These are phyloP conservation scores for Graphiopsis chlorocephala DNA, from an alignment of 2,329 filamentous ascomycete genomes.

Conservation along the genomic window DNA sequence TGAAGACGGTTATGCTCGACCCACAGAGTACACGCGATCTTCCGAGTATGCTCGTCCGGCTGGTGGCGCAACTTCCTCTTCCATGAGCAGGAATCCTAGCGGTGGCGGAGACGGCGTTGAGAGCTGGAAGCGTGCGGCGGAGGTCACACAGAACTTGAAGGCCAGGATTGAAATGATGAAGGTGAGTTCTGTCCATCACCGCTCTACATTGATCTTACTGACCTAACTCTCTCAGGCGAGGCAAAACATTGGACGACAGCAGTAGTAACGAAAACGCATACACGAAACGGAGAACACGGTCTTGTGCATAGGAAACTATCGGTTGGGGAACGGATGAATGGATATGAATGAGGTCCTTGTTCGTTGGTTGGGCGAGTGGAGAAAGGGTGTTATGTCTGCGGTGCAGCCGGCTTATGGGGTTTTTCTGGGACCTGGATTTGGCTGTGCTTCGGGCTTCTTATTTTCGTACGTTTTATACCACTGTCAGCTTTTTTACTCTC, in stretches of 20 bases:
- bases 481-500: not conserved
- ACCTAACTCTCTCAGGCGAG: conserved; percentile 22
- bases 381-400: not conserved
- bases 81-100: conserved; percentile 13
- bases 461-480: conserved; percentile 5
- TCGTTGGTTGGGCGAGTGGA: not conserved
- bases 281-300: not conserved
- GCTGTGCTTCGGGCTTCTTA: not conserved
- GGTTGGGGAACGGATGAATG: not conserved
- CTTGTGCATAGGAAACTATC: conserved; percentile 1
- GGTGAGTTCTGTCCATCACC: conserved; percentile 41
- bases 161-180: conserved; percentile 99
- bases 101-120: conserved; percentile 61
- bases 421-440: not conserved
- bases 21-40: not conserved
- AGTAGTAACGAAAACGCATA: conserved; percentile 16
- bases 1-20: not conserved
- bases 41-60: not conserved
- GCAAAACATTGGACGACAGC: conserved; percentile 28
- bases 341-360: not conserved
- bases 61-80: not conserved
- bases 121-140: conserved; percentile 94
- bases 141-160: conserved; percentile 96
- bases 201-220: not conserved
- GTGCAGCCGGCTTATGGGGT: not conserved